phyloP scores from a whole-genome alignment of 345 rosid genomes.

The Camelina neglecta region DNA sequence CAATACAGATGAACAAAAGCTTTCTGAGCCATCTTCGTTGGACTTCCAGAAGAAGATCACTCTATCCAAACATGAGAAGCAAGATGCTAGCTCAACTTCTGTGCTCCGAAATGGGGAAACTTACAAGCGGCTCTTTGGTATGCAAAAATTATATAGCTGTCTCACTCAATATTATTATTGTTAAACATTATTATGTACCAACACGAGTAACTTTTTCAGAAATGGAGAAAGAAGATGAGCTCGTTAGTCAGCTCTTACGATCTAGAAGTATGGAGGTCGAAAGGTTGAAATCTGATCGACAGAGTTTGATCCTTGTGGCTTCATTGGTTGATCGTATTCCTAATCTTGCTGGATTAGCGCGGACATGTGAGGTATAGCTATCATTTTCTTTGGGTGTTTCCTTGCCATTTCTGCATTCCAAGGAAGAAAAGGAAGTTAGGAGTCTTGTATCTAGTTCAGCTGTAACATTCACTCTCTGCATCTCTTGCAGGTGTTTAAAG shows the following conservation, averaged over 20 bases:
- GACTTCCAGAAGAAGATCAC: conserved; percentile 90
- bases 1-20: conserved; percentile 41
- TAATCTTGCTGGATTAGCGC: conserved; percentile 94
- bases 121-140: conserved; percentile 70
- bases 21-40: conserved; percentile 44
- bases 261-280: conserved; percentile 71
- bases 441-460: conserved; percentile 10
- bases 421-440: neutral
- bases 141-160: conserved; percentile 21
- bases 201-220: conserved; percentile 53
- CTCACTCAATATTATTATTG: neutral
- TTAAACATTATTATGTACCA: conserved; percentile 5
- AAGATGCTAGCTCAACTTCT: conserved; percentile 51
- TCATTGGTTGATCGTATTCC: conserved; percentile 92
- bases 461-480: neutral
- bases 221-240: conserved; percentile 85
- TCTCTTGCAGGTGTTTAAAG: conserved; percentile 74
- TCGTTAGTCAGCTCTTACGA: conserved; percentile 69
- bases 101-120: conserved; percentile 52
- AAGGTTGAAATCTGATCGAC: conserved; percentile 66
- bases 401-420: neutral
- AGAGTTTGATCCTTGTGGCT: conserved; percentile 83
- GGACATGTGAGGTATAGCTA: conserved; percentile 82
- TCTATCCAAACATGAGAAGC: conserved; percentile 68
- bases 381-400: neutral